These are phyloP conservation scores for Cyberlindnera suaveolens DNA, from an alignment of 805 yeast genomes.

Conservation along the genomic window DNA sequence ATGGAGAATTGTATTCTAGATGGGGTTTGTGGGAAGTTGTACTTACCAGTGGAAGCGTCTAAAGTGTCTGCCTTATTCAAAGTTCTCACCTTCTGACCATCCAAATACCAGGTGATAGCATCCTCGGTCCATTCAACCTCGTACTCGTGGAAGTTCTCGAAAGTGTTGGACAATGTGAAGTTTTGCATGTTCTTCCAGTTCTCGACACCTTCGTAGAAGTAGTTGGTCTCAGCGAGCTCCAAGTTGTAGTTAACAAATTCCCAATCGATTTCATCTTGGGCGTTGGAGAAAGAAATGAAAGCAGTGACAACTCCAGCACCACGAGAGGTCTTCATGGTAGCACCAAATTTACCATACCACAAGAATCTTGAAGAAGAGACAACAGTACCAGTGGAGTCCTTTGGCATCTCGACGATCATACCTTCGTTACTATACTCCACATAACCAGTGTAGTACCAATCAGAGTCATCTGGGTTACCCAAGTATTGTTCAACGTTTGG, in stretches of 20 bases:
- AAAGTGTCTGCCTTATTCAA: slow-evolving; percentile 54
- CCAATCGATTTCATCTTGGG: slow-evolving; percentile 85
- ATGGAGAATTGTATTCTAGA: slow-evolving; percentile 64
- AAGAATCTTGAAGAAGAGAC: slow-evolving; percentile 71
- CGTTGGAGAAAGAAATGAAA: slow-evolving; percentile 73
- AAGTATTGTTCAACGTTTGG: slow-evolving; percentile 28
- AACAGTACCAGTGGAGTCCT: slow-evolving; percentile 68
- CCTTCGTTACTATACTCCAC: slow-evolving; percentile 46
- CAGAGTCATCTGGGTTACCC: slow-evolving; percentile 63
- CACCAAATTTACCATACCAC: slow-evolving; percentile 83
- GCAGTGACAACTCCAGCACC: slow-evolving; percentile 82
- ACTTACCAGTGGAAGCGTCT: slow-evolving; percentile 55
- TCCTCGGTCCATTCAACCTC: slow-evolving; percentile 82
- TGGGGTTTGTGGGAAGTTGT: slow-evolving; percentile 68
- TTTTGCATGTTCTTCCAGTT: slow-evolving; percentile 56
- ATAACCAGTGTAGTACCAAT: slow-evolving; percentile 64
- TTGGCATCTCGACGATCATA: slow-evolving; percentile 76
- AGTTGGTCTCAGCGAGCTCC: slow-evolving; percentile 68
- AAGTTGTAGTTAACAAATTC: slow-evolving; percentile 79
- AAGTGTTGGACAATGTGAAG: slow-evolving; percentile 43
- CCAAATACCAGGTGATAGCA: slow-evolving; percentile 61
- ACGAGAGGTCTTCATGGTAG: slow-evolving; percentile 67
- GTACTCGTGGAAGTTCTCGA: slow-evolving; percentile 64
- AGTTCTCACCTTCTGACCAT: slow-evolving; percentile 63
- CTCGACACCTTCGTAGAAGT: slow-evolving; percentile 66